phyloP scores from a whole-genome alignment of 805 yeast species.

The Candida ponderosae region DNA sequence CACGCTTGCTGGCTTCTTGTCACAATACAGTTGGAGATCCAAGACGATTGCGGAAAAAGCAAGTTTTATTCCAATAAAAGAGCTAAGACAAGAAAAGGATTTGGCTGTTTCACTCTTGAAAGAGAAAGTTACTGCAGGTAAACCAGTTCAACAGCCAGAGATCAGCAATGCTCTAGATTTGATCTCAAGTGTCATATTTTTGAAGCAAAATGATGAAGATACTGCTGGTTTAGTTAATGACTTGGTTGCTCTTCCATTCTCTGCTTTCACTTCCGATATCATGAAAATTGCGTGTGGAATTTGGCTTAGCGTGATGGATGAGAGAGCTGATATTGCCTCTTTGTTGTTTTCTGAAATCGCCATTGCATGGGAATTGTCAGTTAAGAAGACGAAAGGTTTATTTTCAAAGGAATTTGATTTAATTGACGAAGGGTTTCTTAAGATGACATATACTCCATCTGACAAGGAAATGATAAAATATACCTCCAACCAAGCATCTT shows the following conservation, averaged over 20 bases:
- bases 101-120: slow-evolving; percentile 14
- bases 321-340: slow-evolving; percentile 48
- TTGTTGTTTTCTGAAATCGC: slow-evolving; percentile 64
- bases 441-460: slow-evolving; percentile 89
- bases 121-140: slow-evolving; percentile 9
- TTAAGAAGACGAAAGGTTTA: slow-evolving; percentile 53
- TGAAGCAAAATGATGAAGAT: slow-evolving; percentile 21
- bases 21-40: slow-evolving; percentile 71
- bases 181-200: slow-evolving; percentile 32
- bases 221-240: slow-evolving; percentile 34
- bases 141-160: slow-evolving; percentile 20
- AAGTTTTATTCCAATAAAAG: slow-evolving; percentile 13
- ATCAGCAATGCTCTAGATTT: slow-evolving; percentile 37
- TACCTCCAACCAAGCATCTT: slow-evolving; percentile 39
- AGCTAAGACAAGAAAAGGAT: slow-evolving; percentile 11
- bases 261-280: slow-evolving; percentile 46
- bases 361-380: slow-evolving; percentile 59
- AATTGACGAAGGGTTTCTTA: slow-evolving; percentile 48
- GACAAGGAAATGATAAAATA: slow-evolving; percentile 51
- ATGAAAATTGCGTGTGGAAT: slow-evolving; percentile 62
- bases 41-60: slow-evolving; percentile 26
- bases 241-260: slow-evolving; percentile 66
- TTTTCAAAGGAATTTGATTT: slow-evolving; percentile 52
- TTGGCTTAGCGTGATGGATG: slow-evolving; percentile 76
- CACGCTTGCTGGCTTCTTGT: slow-evolving; percentile 63